A percentile compares a stretch with the other conserved stretches of the same genome.
These are phyloP conservation scores for Candida glaebosa DNA, from an alignment of 805 yeast species.

Conservation along the genomic window DNA sequence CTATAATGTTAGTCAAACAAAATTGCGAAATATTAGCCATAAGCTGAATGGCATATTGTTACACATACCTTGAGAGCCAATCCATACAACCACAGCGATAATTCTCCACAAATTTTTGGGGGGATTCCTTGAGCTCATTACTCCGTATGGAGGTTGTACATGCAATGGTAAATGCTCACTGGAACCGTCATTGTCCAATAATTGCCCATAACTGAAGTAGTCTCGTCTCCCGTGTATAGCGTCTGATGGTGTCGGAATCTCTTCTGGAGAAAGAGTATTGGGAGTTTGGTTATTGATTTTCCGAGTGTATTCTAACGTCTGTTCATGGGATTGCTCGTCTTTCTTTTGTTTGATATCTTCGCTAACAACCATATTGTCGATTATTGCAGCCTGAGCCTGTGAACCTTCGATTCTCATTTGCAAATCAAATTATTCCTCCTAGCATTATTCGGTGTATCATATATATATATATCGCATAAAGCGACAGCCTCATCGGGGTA, in stretches of 20 bases:
- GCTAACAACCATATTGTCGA: background rate
- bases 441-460: background rate
- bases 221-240: conserved; percentile 4
- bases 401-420: background rate
- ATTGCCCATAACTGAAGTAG: conserved; percentile 4
- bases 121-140: conserved; percentile 42
- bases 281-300: background rate
- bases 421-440: background rate
- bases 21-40: background rate
- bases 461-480: background rate
- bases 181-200: background rate
- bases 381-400: background rate
- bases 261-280: conserved; percentile 1
- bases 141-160: conserved; percentile 3
- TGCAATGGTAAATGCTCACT: background rate
- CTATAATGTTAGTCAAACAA: conserved; percentile 16
- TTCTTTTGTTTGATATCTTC: background rate
- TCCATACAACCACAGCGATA: conserved; percentile 38
- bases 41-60: too few species aligned
- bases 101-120: conserved; percentile 42
- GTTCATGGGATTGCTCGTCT: background rate
- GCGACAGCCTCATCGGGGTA: background rate
- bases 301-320: background rate
- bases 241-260: conserved; percentile 2
- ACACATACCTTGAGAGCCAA: conserved; percentile 17